These are phyloP conservation scores for Microascus cirrosus DNA, from an alignment of 2,329 filamentous ascomycete species.

Conservation along the genomic window DNA sequence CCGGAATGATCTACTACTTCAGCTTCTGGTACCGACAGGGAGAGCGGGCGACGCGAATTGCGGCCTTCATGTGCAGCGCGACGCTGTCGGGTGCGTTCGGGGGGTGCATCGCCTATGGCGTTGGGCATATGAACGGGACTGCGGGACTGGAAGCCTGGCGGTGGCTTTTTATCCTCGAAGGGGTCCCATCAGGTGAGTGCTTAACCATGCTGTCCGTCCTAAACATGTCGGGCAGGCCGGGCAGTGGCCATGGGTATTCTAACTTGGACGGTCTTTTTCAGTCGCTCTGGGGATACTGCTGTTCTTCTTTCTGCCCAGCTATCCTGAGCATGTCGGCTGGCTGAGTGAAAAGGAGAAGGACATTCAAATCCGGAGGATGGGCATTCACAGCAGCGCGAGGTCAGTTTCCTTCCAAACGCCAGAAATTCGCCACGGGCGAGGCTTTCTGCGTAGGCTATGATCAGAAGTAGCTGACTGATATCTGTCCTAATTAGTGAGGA, in stretches of 20 bases:
- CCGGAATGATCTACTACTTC: slow-evolving; percentile 47
- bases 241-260: background rate
- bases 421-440: slow-evolving; percentile 21
- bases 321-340: slow-evolving; percentile 31
- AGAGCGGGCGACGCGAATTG: slow-evolving; percentile 21
- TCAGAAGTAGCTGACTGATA: slow-evolving; percentile 27
- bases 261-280: slow-evolving; percentile 13
- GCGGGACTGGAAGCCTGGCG: slow-evolving; percentile 32
- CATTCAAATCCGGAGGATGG: slow-evolving; percentile 26
- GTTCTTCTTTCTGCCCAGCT: slow-evolving; percentile 24
- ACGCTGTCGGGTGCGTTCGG: slow-evolving; percentile 56
- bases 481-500: slow-evolving; percentile 13
- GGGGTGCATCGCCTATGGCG: slow-evolving; percentile 34
- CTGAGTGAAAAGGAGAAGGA: slow-evolving; percentile 21
- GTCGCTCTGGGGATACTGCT: slow-evolving; percentile 17
- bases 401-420: background rate
- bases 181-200: slow-evolving; percentile 14
- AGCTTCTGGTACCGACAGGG: slow-evolving; percentile 50
- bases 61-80: slow-evolving; percentile 60
- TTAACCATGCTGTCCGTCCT: too few species aligned
- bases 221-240: too few species aligned
- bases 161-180: slow-evolving; percentile 59
- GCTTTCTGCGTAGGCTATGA: too few species aligned
- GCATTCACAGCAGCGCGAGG: slow-evolving; percentile 14
- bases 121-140: slow-evolving; percentile 42